A percentile compares a stretch with the other conserved stretches of the same genome.
Conservation (phyloP, 2,329 filamentous ascomycete species). For the Orbilia quercus region DNA sequence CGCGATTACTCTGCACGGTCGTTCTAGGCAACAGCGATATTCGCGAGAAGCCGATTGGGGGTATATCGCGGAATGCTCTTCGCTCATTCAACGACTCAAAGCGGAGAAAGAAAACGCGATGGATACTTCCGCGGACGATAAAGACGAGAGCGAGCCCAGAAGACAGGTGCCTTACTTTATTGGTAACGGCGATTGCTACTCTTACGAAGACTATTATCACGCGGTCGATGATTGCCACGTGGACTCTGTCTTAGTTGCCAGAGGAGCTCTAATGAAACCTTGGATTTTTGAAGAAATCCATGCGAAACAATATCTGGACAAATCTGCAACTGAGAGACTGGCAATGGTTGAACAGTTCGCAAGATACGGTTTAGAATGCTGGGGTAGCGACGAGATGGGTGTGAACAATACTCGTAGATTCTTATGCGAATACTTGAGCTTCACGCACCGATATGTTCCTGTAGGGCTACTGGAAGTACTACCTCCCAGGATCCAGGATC, state of each 20-base stretch:
- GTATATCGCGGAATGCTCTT: slow-evolving; percentile 90
- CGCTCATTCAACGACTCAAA: slow-evolving; percentile 83
- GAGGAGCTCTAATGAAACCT: slow-evolving; percentile 94
- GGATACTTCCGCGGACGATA: slow-evolving; percentile 78
- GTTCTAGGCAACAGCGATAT: slow-evolving; percentile 93
- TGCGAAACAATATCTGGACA: slow-evolving; percentile 92
- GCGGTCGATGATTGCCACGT: slow-evolving; percentile 82
- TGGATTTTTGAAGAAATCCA: slow-evolving; percentile 99
- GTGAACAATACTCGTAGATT: slow-evolving; percentile 91
- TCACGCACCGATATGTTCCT: slow-evolving; percentile 90
- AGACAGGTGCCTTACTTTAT: slow-evolving; percentile 74
- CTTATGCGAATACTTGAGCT: slow-evolving; percentile 94
- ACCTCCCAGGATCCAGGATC: slow-evolving; percentile 87
- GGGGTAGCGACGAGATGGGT: slow-evolving; percentile 95
- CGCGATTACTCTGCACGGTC: slow-evolving; percentile 93
- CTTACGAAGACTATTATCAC: slow-evolving; percentile 84
- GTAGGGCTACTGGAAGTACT: slow-evolving; percentile 87
- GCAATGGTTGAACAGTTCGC: slow-evolving; percentile 88
- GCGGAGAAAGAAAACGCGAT: slow-evolving; percentile 72
- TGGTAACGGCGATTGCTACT: slow-evolving; percentile 96
- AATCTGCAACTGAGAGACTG: slow-evolving; percentile 87
- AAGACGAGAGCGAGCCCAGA: slow-evolving; percentile 65
- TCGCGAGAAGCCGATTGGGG: slow-evolving; percentile 91
- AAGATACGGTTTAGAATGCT: slow-evolving; percentile 88
- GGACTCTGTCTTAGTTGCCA: slow-evolving; percentile 96